Conservation (phyloP, 192 early-diverging fungal genomes). For the Entomortierella beljakovae region DNA sequence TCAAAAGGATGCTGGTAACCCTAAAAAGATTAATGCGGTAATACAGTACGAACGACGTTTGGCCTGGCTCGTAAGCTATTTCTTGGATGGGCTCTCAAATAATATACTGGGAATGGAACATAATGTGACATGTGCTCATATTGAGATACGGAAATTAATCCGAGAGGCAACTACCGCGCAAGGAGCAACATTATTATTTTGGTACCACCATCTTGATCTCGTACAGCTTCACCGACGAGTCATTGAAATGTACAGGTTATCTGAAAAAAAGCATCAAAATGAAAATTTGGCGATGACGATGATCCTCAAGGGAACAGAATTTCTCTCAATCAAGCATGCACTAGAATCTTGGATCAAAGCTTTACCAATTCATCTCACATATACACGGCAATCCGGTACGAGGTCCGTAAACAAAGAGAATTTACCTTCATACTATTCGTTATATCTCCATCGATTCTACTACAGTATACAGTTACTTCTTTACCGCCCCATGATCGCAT, state of each 20-base stretch:
- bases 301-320: constrained; percentile 15
- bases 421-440: constrained; percentile 30
- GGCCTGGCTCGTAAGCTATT: constrained; percentile 36
- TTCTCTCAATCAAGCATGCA: constrained; percentile 21
- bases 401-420: neutral
- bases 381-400: neutral
- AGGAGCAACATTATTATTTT: constrained; percentile 33
- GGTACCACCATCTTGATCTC: constrained; percentile 41
- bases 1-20: neutral
- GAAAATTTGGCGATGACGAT: neutral
- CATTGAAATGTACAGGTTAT: constrained; percentile 27
- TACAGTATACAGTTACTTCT: constrained; percentile 29
- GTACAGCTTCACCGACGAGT: constrained; percentile 29
- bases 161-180: constrained; percentile 20
- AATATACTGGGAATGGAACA: constrained; percentile 14
- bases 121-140: constrained; percentile 3
- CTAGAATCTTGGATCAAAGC: constrained; percentile 21
- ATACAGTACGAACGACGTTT: constrained; percentile 34
- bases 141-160: constrained; percentile 31
- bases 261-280: neutral
- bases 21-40: neutral
- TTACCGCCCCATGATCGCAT: constrained; percentile 33
- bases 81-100: constrained; percentile 33
- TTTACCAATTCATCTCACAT: constrained; percentile 23
- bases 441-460: constrained; percentile 49